Base-by-base conservation (phyloP, 202 grass and related monocot genomes). In the Schoenoplectus triqueter region DNA sequence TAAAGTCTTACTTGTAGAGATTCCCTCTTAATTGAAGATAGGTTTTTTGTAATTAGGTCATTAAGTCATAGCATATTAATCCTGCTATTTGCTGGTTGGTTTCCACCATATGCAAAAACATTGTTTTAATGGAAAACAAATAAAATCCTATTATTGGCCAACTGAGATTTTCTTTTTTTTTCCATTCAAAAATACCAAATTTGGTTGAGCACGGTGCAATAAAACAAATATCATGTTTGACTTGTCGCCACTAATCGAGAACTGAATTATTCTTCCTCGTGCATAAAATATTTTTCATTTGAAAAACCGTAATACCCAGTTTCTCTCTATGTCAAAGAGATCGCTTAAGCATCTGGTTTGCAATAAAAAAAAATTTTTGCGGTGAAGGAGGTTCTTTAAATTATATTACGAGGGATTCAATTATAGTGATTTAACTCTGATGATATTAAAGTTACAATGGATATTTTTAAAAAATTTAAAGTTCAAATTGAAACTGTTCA, bases 191-290 rank as follows among this genome's bases (percentile, higher is more conserved):
- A 13, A 1, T 7, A 65, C 14, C 18, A 17, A 0, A 17, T 70
- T 47, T 61, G 5, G 57, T 15, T 61, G 5, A 15, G 14, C 14
- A 61, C 10, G 21, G 9, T 42, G 31, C 65, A 41, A 9, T 18
- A 48, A 71, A 6, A 18, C 69, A 71, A 64, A 39, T 72, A 72
- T 73, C n/a, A 73, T 20, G 49, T 73, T 19, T 50, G 8, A 50
- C 19, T 50, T 51, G 10, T 21, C 20, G 46, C 69, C 46, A 51
- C 69, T 71, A 47, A 15, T 6, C 0, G 2, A 42, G 42, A 47
- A 47, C 67, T 70, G 42, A 48, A 51, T 73, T 51, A 51, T 73
- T 50, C 69, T 10, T n/a, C n/a, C 69, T 49, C 17, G 69, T 51
- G 45, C 44, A 73, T 71, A 48, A 31, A 50, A 73, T 10, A 51